Conservation (phyloP, 345 rosid species). For the Turnera subulata region DNA sequence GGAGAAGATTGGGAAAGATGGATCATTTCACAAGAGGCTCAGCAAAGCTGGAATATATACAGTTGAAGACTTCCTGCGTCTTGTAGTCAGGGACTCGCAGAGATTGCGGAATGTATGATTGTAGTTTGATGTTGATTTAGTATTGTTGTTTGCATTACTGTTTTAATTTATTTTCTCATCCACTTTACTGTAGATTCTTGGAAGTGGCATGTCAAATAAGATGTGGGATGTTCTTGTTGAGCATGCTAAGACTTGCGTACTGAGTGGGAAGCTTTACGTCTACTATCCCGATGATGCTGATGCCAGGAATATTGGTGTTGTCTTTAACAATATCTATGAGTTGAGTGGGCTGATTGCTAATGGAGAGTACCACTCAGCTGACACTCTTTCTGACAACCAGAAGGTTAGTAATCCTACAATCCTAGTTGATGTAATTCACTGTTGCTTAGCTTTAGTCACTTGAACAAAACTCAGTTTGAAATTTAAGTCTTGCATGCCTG, state of each 20-base stretch:
- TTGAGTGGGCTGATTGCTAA: constrained; percentile 71
- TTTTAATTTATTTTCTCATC: constrained; percentile 13
- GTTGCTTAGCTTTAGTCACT: too few relatives aligned
- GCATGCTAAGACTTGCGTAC: constrained; percentile 87
- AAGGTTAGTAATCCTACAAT: constrained; percentile 46
- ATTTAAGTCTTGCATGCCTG: too few relatives aligned
- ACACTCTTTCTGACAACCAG: constrained; percentile 76
- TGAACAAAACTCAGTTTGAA: background rate
- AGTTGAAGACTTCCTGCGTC: constrained; percentile 83
- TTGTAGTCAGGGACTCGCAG: constrained; percentile 80
- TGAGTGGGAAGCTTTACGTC: constrained; percentile 74
- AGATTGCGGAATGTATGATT: constrained; percentile 68
- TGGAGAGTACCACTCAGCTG: constrained; percentile 60
- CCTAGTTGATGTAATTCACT: background rate
- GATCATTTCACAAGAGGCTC: constrained; percentile 92
- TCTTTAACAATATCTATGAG: constrained; percentile 77
- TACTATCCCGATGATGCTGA: constrained; percentile 71
- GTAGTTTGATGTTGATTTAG: constrained; percentile 13
- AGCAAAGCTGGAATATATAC: constrained; percentile 75
- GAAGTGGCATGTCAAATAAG: constrained; percentile 99
- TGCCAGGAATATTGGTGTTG: constrained; percentile 54
- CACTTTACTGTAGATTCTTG: constrained; percentile 65
- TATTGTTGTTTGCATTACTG: background rate
- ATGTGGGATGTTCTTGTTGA: constrained; percentile 98
- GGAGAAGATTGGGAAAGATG: constrained; percentile 97